Percentiles rank a stretch among this genome's conserved stretches.
These are phyloP conservation scores for Fagus sylvatica DNA, from an alignment of 306 rosid genomes.

Conservation along the genomic window DNA sequence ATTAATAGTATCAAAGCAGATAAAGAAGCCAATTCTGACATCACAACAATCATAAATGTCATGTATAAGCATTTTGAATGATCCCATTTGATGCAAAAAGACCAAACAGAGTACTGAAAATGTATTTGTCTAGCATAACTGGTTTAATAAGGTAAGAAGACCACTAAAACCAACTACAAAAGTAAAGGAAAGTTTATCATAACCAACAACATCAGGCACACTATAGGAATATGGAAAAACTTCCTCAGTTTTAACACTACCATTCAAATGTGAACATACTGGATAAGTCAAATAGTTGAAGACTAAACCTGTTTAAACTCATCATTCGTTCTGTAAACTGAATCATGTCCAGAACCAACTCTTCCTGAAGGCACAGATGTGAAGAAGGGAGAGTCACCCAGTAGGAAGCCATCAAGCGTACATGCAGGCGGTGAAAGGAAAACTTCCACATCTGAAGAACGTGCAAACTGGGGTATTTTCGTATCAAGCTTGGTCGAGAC, in stretches of 20 bases:
- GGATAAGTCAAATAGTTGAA: not conserved
- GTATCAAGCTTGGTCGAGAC: slow-evolving; percentile 97
- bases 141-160: no score
- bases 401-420: slow-evolving; percentile 79
- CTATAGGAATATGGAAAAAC: not conserved
- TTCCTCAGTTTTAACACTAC: not conserved
- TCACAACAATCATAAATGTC: no score
- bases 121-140: no score
- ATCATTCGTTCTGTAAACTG: slow-evolving; percentile 70
- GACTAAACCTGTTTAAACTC: slow-evolving; percentile 82
- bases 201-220: not conserved
- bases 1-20: no score
- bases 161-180: not conserved
- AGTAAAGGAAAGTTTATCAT: not conserved
- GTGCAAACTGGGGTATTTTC: slow-evolving; percentile 94
- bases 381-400: slow-evolving; percentile 94
- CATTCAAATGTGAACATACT: not conserved
- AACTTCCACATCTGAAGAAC: slow-evolving; percentile 90
- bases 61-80: no score
- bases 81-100: no score
- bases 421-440: slow-evolving; percentile 87
- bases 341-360: slow-evolving; percentile 80
- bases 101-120: no score
- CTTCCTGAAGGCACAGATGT: slow-evolving; percentile 97
- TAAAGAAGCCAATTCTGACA: no score